A percentile compares a stretch with the other conserved stretches of the same genome.
phyloP scores from a whole-genome alignment of 2,329 filamentous ascomycete genomes.

The Aspergillus aculeatus region DNA sequence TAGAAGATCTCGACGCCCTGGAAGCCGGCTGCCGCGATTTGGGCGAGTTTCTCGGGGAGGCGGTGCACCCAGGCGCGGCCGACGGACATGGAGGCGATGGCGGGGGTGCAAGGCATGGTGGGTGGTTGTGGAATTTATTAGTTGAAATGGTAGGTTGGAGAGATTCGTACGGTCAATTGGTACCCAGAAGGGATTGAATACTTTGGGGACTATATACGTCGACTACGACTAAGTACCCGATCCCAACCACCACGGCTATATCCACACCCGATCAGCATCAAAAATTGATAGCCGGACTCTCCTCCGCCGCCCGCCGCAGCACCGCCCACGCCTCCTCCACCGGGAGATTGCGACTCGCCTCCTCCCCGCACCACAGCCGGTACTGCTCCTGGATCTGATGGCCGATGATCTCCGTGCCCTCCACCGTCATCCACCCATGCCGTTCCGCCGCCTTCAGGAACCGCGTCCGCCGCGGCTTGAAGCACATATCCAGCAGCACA shows the following conservation, averaged over 20 bases:
- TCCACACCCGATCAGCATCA: not conserved
- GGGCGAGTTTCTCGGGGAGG: conserved; percentile 64
- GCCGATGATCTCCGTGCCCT: conserved; percentile 44
- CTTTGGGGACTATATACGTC: too few relatives aligned
- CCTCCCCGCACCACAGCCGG: conserved; percentile 37
- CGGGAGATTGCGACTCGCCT: conserved; percentile 24
- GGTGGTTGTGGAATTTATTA: not conserved
- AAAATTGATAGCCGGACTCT: conserved; percentile 37
- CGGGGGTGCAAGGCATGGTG: conserved; percentile 40
- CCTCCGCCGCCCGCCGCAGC: conserved; percentile 33
- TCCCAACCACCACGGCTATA: conserved; percentile 5
- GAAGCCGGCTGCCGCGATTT: conserved; percentile 64
- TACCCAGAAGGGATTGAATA: too few relatives aligned
- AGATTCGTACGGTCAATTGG: too few relatives aligned
- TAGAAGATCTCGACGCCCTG: conserved; percentile 73
- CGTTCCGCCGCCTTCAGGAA: conserved; percentile 35
- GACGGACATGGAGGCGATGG: conserved; percentile 72
- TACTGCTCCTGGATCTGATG: conserved; percentile 45
- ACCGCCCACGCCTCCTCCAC: conserved; percentile 33
- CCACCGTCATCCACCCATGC: conserved; percentile 38
- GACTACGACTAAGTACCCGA: too few relatives aligned
- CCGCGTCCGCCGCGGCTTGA: conserved; percentile 42
- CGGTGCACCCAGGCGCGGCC: conserved; percentile 69
- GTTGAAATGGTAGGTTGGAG: too few relatives aligned
- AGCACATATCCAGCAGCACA: conserved; percentile 46